A percentile compares a stretch with the other conserved stretches of the same genome.
Conservation (phyloP, 345 rosid species). For the Citrus sinensis region DVS_A1.0 CM039163.1:51033501-51034000, state of each 20-base stretch:
- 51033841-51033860: background rate
- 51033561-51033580: constrained; percentile 1
- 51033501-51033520: background rate
- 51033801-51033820: background rate
- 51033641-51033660: constrained; percentile 91
- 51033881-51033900: constrained; percentile 48
- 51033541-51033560: background rate
- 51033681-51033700: constrained; percentile 52
- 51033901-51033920: constrained; percentile 74
- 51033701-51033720: constrained; percentile 69
- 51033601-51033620: background rate
- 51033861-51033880: background rate
- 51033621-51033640: constrained; percentile 86
- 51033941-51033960: constrained; percentile 85
- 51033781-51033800: background rate
- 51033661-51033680: constrained; percentile 85
- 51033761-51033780: constrained; percentile 1
- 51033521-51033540: constrained; percentile 3
- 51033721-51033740: constrained; percentile 12
- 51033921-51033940: constrained; percentile 76
- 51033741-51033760: constrained; percentile 12
- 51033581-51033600: background rate
- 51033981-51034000: constrained; percentile 29
- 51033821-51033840: background rate
- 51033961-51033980: constrained; percentile 68